Conservation (phyloP, 2,329 filamentous ascomycete species). For the Botrytis hyacinthi region DNA sequence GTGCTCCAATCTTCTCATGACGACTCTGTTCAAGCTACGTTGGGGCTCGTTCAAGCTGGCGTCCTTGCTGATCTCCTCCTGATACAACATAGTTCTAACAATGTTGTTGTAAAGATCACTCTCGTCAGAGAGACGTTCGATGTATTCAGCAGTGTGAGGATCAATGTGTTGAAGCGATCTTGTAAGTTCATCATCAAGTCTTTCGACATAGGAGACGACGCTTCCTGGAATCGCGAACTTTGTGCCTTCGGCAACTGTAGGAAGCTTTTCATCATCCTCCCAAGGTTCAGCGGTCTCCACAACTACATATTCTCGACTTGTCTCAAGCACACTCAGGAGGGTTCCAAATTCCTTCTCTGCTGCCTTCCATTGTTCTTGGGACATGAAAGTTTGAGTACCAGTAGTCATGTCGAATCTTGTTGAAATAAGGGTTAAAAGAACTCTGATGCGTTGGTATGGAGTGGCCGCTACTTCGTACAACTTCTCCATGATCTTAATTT, state of each 20-base stretch:
- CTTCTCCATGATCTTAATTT: conserved; percentile 98
- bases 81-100: conserved; percentile 83
- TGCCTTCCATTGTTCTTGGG: conserved; percentile 93
- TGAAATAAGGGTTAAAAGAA: conserved; percentile 86
- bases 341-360: conserved; percentile 82
- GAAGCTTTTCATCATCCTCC: conserved; percentile 97
- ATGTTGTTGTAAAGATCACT: conserved; percentile 87
- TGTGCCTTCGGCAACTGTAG: conserved; percentile 68
- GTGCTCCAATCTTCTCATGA: conserved; percentile 93
- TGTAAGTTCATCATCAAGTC: conserved; percentile 94
- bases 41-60: conserved; percentile 70
- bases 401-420: conserved; percentile 91
- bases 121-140: conserved; percentile 91
- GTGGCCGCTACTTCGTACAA: conserved; percentile 83
- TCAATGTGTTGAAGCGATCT: conserved; percentile 97
- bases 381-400: conserved; percentile 78
- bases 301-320: conserved; percentile 77
- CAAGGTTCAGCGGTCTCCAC: conserved; percentile 93
- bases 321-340: conserved; percentile 76
- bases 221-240: conserved; percentile 90
- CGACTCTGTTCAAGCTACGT: conserved; percentile 85
- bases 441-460: conserved; percentile 91
- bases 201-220: conserved; percentile 89
- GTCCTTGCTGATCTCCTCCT: conserved; percentile 74
- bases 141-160: conserved; percentile 97